Base-by-base conservation (phyloP, 1,284 basidiomycete genomes). In the Sporisorium sorghi region DNA sequence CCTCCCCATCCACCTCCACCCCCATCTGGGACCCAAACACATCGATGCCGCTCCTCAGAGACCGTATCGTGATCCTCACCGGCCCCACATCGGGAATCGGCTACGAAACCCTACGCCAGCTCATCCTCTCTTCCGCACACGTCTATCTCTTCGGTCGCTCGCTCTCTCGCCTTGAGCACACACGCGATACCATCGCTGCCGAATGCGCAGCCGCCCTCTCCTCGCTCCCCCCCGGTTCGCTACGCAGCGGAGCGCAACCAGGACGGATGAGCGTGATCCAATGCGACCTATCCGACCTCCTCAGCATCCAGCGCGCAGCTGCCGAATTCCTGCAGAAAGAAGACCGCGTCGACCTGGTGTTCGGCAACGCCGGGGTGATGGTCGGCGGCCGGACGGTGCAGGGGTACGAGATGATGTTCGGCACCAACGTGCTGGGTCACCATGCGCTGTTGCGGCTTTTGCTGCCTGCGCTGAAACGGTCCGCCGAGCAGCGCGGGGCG, bases 71-170 rank as follows among this genome's bases (percentile, higher is more conserved):
- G 15, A 58, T 83, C 50, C 58, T 83, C 11, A 83, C 80, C 8
- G 81, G 81, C 11, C 80, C 77, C 6, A 82, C 80, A 11, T 59
- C 77, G 7, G 81, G 80, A 0, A 77, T 80, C 17, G 79, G 81
- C 4, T 79, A 62, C 48, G 71, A 79, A 33, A 79, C 81, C 1
- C 60, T 77, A 3, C 65, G 53, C 0, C 63, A 73, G 43, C 63
- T 82, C 21, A 53, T 79, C 26, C 54, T 63, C 19, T 68, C 75
- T 14, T 73, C 70, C 3, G 76, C 78, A n/a, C 73, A 76, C 28
- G 81, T 82, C 4, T 81, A 79, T 48, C 57, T 81, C 3, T 73
- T 73, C 24, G 71, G 71, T 0, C 61, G 71, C 7, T 58, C 44
- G 8, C 23, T 65, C 0, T 3, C 28, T 7, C 64, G 56, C 11